Conservation (phyloP, 257 asterid species). For the Eucommia ulmoides region DNA sequence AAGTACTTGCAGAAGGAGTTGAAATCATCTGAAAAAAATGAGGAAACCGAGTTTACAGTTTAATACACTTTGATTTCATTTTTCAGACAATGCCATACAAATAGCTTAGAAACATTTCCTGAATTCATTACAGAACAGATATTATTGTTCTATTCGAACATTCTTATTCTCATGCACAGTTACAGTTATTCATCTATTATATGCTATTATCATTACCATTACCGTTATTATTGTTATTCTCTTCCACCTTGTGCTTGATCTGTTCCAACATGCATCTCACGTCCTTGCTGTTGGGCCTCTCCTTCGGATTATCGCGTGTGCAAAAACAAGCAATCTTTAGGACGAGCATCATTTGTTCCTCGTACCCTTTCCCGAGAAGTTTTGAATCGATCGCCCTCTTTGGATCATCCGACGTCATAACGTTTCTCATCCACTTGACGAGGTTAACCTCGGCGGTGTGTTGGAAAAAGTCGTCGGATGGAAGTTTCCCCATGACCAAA, state of each 20-base stretch:
- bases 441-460: constrained; percentile 50
- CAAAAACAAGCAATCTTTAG: constrained; percentile 87
- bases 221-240: too few relatives aligned
- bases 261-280: constrained; percentile 66
- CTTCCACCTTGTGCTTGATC: constrained; percentile 39
- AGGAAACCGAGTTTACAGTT: too few relatives aligned
- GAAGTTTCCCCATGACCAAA: constrained; percentile 59
- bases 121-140: too few relatives aligned
- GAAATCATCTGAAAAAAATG: too few relatives aligned
- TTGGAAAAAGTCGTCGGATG: constrained; percentile 71
- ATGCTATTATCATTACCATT: background rate
- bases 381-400: constrained; percentile 48
- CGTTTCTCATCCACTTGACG: constrained; percentile 85
- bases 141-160: too few relatives aligned
- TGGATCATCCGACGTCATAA: constrained; percentile 68
- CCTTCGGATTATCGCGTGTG: constrained; percentile 64
- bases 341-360: constrained; percentile 79
- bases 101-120: too few relatives aligned
- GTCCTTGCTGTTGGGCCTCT: constrained; percentile 75
- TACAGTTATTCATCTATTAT: background rate
- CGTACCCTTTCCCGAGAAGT: constrained; percentile 50
- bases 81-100: too few relatives aligned
- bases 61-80: too few relatives aligned
- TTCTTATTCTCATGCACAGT: background rate
- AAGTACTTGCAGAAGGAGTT: too few relatives aligned